phyloP scores from a whole-genome alignment of 106 monocot genomes.

The Posidonia australis region DNA sequence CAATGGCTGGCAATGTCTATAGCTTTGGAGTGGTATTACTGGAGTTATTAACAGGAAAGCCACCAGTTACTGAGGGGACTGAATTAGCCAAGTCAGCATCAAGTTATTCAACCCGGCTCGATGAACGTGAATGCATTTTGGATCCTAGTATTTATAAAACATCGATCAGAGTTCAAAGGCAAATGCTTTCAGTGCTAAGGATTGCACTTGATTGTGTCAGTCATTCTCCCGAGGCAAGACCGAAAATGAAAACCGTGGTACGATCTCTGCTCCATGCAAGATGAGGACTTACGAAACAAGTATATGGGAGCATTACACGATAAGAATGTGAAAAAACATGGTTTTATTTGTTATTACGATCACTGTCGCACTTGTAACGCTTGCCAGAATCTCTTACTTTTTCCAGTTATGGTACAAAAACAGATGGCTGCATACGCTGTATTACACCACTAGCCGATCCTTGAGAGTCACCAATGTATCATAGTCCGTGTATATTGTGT shows the following conservation, averaged over 20 bases:
- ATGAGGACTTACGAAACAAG: not conserved
- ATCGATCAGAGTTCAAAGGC: slow-evolving; percentile 31
- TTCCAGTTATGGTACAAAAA: too few species aligned
- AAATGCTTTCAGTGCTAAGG: slow-evolving; percentile 55
- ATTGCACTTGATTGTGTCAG: slow-evolving; percentile 51
- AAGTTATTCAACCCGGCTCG: slow-evolving; percentile 8
- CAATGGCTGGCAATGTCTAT: slow-evolving; percentile 53
- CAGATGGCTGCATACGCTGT: too few species aligned
- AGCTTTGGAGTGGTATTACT: slow-evolving; percentile 61
- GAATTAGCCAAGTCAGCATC: slow-evolving; percentile 60
- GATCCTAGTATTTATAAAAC: slow-evolving; percentile 28
- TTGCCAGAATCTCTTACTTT: too few species aligned
- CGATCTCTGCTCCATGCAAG: slow-evolving; percentile 47
- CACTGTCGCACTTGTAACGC: too few species aligned
- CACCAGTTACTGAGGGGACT: slow-evolving; percentile 32
- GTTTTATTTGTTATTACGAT: too few species aligned
- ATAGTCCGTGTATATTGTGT: too few species aligned
- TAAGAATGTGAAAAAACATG: too few species aligned
- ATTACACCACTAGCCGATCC: too few species aligned
- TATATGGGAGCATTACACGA: too few species aligned
- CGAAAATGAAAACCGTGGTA: slow-evolving; percentile 36
- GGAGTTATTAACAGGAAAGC: slow-evolving; percentile 57
- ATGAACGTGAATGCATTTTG: slow-evolving; percentile 32
- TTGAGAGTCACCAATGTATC: too few species aligned
- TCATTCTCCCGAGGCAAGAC: slow-evolving; percentile 38